A percentile compares a stretch with the other conserved stretches of the same genome.
These are phyloP conservation scores for Naganishia sp. DNA, from an alignment of 1,284 basidiomycete species.

Conservation along the genomic window DNA sequence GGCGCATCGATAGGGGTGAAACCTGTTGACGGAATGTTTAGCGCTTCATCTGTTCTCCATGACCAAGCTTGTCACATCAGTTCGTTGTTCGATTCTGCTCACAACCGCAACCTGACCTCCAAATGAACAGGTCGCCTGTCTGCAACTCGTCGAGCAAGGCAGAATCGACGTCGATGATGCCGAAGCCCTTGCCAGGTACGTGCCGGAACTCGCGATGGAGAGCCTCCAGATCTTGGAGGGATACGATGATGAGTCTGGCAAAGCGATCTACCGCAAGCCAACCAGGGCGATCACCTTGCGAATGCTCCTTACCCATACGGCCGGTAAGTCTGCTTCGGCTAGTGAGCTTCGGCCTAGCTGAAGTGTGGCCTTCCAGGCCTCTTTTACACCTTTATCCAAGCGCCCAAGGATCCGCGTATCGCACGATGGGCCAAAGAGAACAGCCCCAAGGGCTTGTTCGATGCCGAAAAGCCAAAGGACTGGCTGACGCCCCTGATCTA, in stretches of 20 bases:
- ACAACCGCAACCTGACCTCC: background rate
- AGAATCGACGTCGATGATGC: slow-evolving; percentile 40
- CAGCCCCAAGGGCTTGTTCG: slow-evolving; percentile 16
- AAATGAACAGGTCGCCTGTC: slow-evolving; percentile 38
- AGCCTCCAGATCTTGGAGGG: slow-evolving; percentile 40
- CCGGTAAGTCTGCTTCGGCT: slow-evolving; percentile 36
- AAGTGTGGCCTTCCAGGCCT: slow-evolving; percentile 1
- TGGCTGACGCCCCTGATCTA: slow-evolving; percentile 38
- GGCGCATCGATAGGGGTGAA: background rate
- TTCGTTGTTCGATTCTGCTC: slow-evolving; percentile 27
- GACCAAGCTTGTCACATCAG: slow-evolving; percentile 45
- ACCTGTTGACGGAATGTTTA: slow-evolving; percentile 6
- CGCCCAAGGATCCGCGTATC: slow-evolving; percentile 22
- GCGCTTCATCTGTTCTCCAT: slow-evolving; percentile 45
- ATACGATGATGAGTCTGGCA: slow-evolving; percentile 38
- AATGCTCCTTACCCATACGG: slow-evolving; percentile 44
- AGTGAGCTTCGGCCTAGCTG: background rate
- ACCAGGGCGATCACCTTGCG: slow-evolving; percentile 43
- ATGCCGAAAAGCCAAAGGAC: slow-evolving; percentile 13
- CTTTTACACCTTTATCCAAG: slow-evolving; percentile 22
- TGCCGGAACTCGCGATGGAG: slow-evolving; percentile 40
- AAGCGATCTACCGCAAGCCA: slow-evolving; percentile 37
- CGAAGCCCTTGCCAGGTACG: slow-evolving; percentile 37
- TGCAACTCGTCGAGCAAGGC: slow-evolving; percentile 44
- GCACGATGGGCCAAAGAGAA: slow-evolving; percentile 28